Conservation (phyloP, 257 asterid genomes). For the Lithospermum erythrorhizon region DNA sequence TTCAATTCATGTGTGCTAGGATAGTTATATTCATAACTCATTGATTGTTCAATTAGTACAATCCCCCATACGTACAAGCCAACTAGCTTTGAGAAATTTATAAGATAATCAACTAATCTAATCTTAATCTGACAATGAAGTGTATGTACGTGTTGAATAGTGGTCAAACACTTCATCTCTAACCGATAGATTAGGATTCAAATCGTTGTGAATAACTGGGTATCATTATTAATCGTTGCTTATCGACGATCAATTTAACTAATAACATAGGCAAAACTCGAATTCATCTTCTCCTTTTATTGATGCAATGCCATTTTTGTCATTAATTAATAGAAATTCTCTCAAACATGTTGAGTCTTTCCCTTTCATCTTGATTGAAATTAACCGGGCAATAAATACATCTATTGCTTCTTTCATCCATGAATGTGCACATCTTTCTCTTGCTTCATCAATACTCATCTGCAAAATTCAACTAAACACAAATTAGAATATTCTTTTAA, state of each 20-base stretch:
- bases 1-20: too few relatives aligned
- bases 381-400: conserved; percentile 3
- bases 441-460: conserved; percentile 70
- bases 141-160: too few relatives aligned
- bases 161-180: too few relatives aligned
- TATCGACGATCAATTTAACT: conserved; percentile 8
- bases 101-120: too few relatives aligned
- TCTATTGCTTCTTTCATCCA: conserved; percentile 97
- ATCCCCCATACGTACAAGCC: too few relatives aligned
- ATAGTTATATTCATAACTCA: too few relatives aligned
- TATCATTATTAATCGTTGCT: background rate
- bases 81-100: too few relatives aligned
- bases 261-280: conserved; percentile 32
- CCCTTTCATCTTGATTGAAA: background rate
- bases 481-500: conserved; percentile 9
- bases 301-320: background rate
- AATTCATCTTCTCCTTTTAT: conserved; percentile 28
- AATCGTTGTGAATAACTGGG: too few relatives aligned
- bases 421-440: conserved; percentile 43
- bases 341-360: background rate
- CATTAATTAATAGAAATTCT: background rate
- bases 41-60: too few relatives aligned
- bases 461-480: conserved; percentile 17
- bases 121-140: too few relatives aligned
- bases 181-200: too few relatives aligned